Conservation (phyloP, 192 early-diverging fungal genomes). For the Mortierella hygrophila region DNA sequence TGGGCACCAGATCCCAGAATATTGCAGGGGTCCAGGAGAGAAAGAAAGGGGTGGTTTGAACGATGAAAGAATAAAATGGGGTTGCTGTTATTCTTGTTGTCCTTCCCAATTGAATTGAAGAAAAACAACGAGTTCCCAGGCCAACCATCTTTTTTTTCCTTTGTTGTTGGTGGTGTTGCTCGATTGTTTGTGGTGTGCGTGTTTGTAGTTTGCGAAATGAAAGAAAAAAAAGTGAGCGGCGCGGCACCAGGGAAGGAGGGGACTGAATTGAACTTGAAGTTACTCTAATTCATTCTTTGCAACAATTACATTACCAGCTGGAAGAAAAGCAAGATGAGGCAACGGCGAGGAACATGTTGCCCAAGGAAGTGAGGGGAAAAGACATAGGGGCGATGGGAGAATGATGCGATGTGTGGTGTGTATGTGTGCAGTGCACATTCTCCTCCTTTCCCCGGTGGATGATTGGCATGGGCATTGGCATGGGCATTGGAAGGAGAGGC, state of each 20-base stretch:
- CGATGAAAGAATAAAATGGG: neutral
- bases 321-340: neutral
- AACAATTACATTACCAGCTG: neutral
- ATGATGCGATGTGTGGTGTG: too few species aligned
- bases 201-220: neutral
- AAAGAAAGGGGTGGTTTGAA: neutral
- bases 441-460: too few species aligned
- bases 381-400: too few species aligned
- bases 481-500: too few species aligned
- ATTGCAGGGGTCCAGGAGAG: neutral
- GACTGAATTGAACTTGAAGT: neutral
- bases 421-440: too few species aligned
- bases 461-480: too few species aligned
- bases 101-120: neutral
- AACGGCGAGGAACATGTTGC: too few species aligned
- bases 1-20: neutral
- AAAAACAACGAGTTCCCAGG: constrained; percentile 5
- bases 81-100: neutral
- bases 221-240: constrained; percentile 1
- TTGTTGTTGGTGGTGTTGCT: too few species aligned
- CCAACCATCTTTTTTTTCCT: neutral
- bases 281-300: neutral
- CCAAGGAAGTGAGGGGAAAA: too few species aligned
- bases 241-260: neutral
- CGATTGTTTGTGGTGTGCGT: neutral